Conservation (phyloP, 2,329 filamentous ascomycete species). For the Sporothrix mexicana region DNA sequence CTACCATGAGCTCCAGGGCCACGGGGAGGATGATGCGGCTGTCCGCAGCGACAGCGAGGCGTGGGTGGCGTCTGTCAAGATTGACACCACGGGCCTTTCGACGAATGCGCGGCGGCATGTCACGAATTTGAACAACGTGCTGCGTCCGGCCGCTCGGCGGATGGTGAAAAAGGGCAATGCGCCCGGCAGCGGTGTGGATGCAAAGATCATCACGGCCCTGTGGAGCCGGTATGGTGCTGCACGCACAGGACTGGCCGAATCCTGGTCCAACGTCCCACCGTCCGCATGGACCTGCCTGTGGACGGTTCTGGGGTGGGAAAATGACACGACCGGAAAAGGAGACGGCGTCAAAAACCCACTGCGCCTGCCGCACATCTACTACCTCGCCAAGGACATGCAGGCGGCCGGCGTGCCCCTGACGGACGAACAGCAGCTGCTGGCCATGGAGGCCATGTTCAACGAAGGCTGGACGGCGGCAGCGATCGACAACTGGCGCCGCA, state of each 20-base stretch:
- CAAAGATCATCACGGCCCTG: conserved; percentile 43
- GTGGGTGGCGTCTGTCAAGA: conserved; percentile 13
- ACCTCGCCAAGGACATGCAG: conserved; percentile 69
- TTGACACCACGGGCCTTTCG: conserved; percentile 40
- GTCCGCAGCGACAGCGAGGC: too few relatives aligned
- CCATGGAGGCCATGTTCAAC: conserved; percentile 71
- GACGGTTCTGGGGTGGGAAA: conserved; percentile 62
- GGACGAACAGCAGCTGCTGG: conserved; percentile 65
- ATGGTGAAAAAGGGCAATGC: conserved; percentile 44
- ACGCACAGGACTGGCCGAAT: conserved; percentile 51
- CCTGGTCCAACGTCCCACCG: conserved; percentile 62
- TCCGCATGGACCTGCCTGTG: conserved; percentile 71
- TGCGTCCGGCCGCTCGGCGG: conserved; percentile 44
- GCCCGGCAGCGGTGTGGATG: conserved; percentile 28
- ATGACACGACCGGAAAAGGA: conserved; percentile 32
- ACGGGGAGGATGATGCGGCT: neutral
- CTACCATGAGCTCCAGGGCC: neutral
- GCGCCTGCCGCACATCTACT: conserved; percentile 65
- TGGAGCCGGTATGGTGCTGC: conserved; percentile 60
- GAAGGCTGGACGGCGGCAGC: conserved; percentile 66
- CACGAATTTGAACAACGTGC: conserved; percentile 42
- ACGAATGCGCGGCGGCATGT: conserved; percentile 38
- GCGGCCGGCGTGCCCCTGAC: conserved; percentile 61
- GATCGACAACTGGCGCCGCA: conserved; percentile 67
- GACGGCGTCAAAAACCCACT: conserved; percentile 50